Conservation (phyloP, 2,329 filamentous ascomycete species). For the Claviceps cyperi region DNA sequence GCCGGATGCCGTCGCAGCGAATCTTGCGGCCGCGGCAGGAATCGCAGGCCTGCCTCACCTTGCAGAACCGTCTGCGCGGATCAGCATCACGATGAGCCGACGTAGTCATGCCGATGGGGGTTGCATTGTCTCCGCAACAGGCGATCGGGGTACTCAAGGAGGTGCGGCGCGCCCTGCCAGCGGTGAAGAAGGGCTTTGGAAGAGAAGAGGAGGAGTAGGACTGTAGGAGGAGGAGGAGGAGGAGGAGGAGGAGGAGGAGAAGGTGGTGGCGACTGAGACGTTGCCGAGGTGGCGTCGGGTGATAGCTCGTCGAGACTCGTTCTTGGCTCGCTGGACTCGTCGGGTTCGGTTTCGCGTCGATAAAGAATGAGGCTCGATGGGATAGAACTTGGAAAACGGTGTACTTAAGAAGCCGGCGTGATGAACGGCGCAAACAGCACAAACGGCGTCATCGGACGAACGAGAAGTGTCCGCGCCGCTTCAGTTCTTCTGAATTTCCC, state of each 20-base stretch:
- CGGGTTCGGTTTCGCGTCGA: background rate
- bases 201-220: background rate
- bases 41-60: conserved; percentile 18
- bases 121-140: conserved; percentile 2
- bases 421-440: background rate
- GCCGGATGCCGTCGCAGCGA: conserved; percentile 15
- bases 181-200: background rate
- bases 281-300: background rate
- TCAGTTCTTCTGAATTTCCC: background rate
- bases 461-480: conserved; percentile 1
- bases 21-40: conserved; percentile 16
- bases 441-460: conserved; percentile 1
- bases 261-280: background rate
- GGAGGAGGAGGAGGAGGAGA: background rate
- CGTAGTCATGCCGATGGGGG: conserved; percentile 1
- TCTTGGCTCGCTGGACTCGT: background rate
- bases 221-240: background rate
- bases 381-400: background rate
- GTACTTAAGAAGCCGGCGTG: background rate
- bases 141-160: background rate
- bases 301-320: too few species aligned
- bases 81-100: background rate
- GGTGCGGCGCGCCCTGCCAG: too few species aligned
- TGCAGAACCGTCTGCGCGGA: conserved; percentile 6
- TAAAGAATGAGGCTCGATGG: background rate